Conservation (phyloP, 768 basidiomycete species). For the Cystofilobasidium bisporidii region DNA sequence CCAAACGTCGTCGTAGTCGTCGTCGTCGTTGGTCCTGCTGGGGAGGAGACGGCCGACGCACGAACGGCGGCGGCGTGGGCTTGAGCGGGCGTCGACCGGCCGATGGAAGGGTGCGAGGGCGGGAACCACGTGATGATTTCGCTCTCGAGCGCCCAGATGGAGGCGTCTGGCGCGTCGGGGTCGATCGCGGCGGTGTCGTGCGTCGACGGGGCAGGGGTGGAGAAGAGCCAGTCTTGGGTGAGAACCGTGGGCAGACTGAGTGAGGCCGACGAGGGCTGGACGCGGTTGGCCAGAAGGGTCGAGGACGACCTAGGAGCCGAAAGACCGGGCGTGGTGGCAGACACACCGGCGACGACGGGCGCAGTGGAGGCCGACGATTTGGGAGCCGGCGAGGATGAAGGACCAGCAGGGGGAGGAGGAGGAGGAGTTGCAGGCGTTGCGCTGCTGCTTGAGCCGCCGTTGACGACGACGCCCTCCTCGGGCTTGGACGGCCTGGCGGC, state of each 20-base stretch:
- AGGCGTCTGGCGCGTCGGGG: background rate
- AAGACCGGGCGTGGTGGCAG: no score
- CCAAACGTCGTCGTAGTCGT: no score
- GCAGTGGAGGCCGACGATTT: no score
- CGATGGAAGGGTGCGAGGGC: background rate
- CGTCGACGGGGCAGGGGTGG: background rate
- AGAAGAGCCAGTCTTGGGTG: conserved; percentile 3
- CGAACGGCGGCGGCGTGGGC: background rate
- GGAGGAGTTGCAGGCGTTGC: no score
- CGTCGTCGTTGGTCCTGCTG: no score
- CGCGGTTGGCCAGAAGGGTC: background rate
- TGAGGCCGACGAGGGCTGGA: background rate
- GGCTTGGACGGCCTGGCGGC: background rate
- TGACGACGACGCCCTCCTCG: background rate
- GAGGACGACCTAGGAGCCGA: background rate
- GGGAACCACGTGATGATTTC: conserved; percentile 9
- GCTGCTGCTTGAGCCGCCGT: background rate
- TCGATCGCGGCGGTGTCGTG: background rate
- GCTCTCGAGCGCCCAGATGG: conserved; percentile 2
- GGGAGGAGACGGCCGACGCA: background rate
- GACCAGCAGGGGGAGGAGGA: no score
- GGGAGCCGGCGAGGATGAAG: no score
- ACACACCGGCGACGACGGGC: no score
- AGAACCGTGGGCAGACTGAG: background rate
- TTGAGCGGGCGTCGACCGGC: background rate